These are phyloP conservation scores for Epichloe sylvatica DNA, from an alignment of 2,329 filamentous ascomycete species.

Conservation along the genomic window DNA sequence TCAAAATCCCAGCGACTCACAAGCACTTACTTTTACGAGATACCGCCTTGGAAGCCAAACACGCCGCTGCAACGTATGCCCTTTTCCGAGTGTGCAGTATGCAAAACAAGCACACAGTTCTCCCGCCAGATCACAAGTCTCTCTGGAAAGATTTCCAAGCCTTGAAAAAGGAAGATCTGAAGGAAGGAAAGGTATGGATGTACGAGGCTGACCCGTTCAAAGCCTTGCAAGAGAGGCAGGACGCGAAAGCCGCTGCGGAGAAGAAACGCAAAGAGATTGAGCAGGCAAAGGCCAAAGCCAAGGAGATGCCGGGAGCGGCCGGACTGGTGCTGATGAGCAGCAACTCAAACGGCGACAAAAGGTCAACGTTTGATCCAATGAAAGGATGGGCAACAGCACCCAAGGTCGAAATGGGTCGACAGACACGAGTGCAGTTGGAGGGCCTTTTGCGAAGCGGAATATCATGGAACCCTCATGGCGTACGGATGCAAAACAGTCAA, in stretches of 20 bases:
- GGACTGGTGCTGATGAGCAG: constrained; percentile 37
- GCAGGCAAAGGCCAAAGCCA: constrained; percentile 53
- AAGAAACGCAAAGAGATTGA: constrained; percentile 66
- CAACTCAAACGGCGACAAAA: constrained; percentile 22
- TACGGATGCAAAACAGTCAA: constrained; percentile 46
- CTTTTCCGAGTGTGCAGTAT: constrained; percentile 87
- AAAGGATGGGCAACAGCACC: constrained; percentile 74
- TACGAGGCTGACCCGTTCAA: constrained; percentile 93
- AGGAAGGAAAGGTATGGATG: constrained; percentile 68
- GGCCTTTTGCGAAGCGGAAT: constrained; percentile 61
- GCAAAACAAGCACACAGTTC: constrained; percentile 88
- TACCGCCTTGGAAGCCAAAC: constrained; percentile 76
- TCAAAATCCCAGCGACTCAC: constrained; percentile 64
- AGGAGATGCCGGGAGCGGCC: constrained; percentile 45
- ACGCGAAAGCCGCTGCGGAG: constrained; percentile 58
- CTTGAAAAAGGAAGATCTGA: constrained; percentile 68
- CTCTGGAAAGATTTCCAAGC: constrained; percentile 85
- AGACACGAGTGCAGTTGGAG: constrained; percentile 67
- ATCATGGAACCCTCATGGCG: constrained; percentile 73
- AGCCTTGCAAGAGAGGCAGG: constrained; percentile 63
- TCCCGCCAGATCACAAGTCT: constrained; percentile 78
- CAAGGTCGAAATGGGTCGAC: constrained; percentile 84
- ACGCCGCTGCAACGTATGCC: constrained; percentile 85
- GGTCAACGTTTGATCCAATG: constrained; percentile 32
- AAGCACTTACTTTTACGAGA: constrained; percentile 62